Evolutionary conservation across 1,284 basidiomycete species (phyloP).

Genomic region (Ceratobasidium sp.): DNA sequence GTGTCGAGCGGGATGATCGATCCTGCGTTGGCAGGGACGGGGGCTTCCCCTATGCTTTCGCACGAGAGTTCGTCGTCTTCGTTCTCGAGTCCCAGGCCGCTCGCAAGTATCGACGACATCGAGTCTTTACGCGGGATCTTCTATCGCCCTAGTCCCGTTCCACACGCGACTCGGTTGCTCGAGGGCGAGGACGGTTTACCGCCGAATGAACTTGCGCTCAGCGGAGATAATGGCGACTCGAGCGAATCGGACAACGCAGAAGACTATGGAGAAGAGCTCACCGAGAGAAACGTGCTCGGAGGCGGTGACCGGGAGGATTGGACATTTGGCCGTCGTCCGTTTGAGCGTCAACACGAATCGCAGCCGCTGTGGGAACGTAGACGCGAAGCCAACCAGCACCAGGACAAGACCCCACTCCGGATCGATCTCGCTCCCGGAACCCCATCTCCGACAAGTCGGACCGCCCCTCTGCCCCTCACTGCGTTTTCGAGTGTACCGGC

Average conservation of each 20-base stretch:
- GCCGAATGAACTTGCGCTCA: conserved; percentile 4
- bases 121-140: conserved; percentile 39
- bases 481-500: neutral
- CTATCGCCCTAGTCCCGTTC: conserved; percentile 40
- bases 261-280: neutral
- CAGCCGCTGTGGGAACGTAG: conserved; percentile 33
- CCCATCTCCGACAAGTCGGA: conserved; percentile 24
- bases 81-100: conserved; percentile 33
- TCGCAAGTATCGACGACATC: conserved; percentile 36
- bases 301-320: conserved; percentile 30
- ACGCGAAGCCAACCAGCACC: neutral
- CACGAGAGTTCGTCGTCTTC: conserved; percentile 43
- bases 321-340: conserved; percentile 41
- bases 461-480: neutral
- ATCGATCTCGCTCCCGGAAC: conserved; percentile 40
- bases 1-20: conserved; percentile 39
- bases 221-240: conserved; percentile 1
- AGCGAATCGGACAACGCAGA: neutral
- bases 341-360: neutral
- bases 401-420: conserved; percentile 29
- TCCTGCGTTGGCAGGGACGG: conserved; percentile 19
- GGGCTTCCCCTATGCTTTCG: conserved; percentile 5
- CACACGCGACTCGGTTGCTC: neutral
- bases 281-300: neutral
- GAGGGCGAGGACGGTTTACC: conserved; percentile 5